These are phyloP conservation scores for Candida ulmi DNA, from an alignment of 805 yeast species.

Conservation along the genomic window DNA sequence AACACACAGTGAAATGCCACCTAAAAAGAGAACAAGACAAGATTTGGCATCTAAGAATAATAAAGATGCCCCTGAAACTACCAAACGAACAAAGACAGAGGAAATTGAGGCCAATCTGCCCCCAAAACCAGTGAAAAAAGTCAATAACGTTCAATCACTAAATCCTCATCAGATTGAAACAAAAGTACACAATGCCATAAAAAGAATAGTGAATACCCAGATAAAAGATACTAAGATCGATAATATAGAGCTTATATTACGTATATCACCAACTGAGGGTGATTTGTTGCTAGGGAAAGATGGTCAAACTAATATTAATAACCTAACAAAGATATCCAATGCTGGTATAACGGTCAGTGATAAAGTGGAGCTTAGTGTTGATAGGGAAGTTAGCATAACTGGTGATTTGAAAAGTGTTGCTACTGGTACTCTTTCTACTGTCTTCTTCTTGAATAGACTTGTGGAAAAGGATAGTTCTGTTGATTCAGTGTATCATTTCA, in stretches of 20 bases:
- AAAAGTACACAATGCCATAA: constrained; percentile 1
- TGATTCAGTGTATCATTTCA: neutral
- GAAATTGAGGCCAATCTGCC: neutral
- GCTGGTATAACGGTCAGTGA: constrained; percentile 3
- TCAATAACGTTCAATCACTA: too few species aligned
- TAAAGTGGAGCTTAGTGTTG: constrained; percentile 9
- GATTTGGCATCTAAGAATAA: neutral
- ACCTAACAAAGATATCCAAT: constrained; percentile 6
- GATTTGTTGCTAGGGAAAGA: constrained; percentile 5
- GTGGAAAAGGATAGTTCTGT: neutral
- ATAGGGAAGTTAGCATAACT: constrained; percentile 9
- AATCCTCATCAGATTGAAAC: neutral
- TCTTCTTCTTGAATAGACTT: neutral
- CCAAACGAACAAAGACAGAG: neutral
- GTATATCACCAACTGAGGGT: constrained; percentile 10
- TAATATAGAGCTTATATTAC: neutral
- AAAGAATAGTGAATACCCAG: neutral
- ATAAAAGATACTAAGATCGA: neutral
- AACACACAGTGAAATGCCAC: constrained; percentile 3
- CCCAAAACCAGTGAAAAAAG: too few species aligned
- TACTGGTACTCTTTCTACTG: neutral
- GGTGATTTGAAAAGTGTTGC: constrained; percentile 5
- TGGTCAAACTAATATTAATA: constrained; percentile 1
- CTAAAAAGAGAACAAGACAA: constrained; percentile 5
- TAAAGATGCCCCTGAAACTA: too few species aligned